These are phyloP conservation scores for Boletus rubescentipes DNA, from an alignment of 768 basidiomycete genomes.

Conservation along the genomic window DNA sequence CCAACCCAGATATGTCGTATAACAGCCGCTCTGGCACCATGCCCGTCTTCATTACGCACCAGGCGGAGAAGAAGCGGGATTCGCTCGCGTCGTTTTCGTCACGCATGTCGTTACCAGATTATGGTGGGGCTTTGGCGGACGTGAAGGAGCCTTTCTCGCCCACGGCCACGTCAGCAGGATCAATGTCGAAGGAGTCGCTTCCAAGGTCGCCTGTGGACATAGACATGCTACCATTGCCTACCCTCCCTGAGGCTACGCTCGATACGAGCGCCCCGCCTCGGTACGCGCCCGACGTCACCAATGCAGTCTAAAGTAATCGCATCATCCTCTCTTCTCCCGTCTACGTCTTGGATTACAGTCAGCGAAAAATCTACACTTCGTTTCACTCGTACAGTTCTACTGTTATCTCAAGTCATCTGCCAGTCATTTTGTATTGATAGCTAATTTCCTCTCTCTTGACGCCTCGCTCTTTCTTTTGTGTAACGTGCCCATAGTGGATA, in stretches of 20 bases:
- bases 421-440: slow-evolving; percentile 31
- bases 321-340: neutral
- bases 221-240: slow-evolving; percentile 14
- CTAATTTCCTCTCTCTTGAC: neutral
- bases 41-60: slow-evolving; percentile 48
- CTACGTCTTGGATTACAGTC: neutral
- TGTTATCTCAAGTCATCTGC: neutral
- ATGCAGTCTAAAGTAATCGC: slow-evolving; percentile 13
- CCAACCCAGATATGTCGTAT: slow-evolving; percentile 23
- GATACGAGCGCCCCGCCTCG: slow-evolving; percentile 20
- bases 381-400: neutral
- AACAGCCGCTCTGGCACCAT: slow-evolving; percentile 25
- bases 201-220: slow-evolving; percentile 23
- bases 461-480: neutral
- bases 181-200: slow-evolving; percentile 29
- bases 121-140: slow-evolving; percentile 34
- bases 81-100: slow-evolving; percentile 49
- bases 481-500: slow-evolving; percentile 16
- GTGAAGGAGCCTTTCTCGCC: slow-evolving; percentile 22
- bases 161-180: slow-evolving; percentile 18
- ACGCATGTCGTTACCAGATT: slow-evolving; percentile 43
- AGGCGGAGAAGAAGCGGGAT: slow-evolving; percentile 46
- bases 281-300: slow-evolving; percentile 19
- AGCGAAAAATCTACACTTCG: neutral
- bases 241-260: slow-evolving; percentile 18